phyloP scores from a whole-genome alignment of 2,329 filamentous ascomycete species.

The Rugonectria rugulosa region DNA sequence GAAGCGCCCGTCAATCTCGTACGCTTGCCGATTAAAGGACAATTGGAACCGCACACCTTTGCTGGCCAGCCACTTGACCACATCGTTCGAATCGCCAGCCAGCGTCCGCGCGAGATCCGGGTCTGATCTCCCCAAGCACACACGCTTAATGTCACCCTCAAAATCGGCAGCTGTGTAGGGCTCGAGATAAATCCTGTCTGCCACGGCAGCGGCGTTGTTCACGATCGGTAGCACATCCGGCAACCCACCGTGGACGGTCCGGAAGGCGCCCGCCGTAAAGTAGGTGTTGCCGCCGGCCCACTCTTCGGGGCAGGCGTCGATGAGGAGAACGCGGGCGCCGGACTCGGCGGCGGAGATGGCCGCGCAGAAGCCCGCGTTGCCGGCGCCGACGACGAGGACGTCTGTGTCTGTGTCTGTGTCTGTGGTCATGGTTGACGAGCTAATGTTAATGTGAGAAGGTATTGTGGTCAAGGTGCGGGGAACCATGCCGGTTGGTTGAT shows the following conservation, averaged over 20 bases:
- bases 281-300: constrained; percentile 71
- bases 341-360: constrained; percentile 63
- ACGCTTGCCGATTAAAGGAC: constrained; percentile 71
- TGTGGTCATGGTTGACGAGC: no score
- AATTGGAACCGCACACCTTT: constrained; percentile 66
- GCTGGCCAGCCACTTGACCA: constrained; percentile 62
- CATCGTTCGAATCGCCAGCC: constrained; percentile 57
- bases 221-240: constrained; percentile 66
- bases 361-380: constrained; percentile 70
- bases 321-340: constrained; percentile 58
- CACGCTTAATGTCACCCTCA: constrained; percentile 59
- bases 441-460: no score
- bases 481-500: no score
- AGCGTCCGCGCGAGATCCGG: constrained; percentile 55
- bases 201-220: constrained; percentile 62
- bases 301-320: constrained; percentile 65
- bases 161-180: constrained; percentile 66
- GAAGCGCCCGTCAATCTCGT: constrained; percentile 64
- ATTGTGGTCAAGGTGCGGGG: no score
- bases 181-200: constrained; percentile 62
- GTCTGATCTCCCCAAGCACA: constrained; percentile 64
- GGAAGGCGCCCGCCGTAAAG: constrained; percentile 71
- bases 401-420: no score
- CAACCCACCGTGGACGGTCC: constrained; percentile 63
- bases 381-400: constrained; percentile 65